Conservation (phyloP, 129 eudicot genomes). For the Arctium lappa region DNA sequence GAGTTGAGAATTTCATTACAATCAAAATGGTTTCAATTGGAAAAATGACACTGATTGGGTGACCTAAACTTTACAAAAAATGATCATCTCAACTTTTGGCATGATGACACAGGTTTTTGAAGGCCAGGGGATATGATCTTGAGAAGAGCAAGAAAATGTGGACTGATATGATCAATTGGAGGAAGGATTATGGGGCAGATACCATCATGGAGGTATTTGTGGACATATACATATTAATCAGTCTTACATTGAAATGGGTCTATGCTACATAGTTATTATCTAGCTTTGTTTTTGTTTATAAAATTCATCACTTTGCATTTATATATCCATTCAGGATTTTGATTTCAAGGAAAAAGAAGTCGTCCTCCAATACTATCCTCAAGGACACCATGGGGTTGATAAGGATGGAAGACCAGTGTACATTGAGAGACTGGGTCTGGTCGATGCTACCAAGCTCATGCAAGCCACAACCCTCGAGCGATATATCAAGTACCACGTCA, state of each 20-base stretch:
- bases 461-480: conserved; percentile 95
- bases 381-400: conserved; percentile 99
- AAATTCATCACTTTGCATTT: neutral
- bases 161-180: conserved; percentile 93
- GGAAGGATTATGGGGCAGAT: conserved; percentile 87
- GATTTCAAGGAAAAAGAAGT: conserved; percentile 85
- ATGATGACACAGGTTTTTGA: conserved; percentile 60
- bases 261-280: neutral
- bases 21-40: neutral
- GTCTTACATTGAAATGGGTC: neutral
- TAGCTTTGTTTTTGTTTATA: neutral
- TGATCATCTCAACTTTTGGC: neutral
- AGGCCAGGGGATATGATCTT: conserved; percentile 79
- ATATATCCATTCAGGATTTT: conserved; percentile 47
- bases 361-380: conserved; percentile 88
- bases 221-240: neutral
- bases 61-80: neutral
- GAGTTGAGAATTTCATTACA: neutral
- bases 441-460: conserved; percentile 83
- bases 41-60: neutral
- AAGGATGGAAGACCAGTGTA: conserved; percentile 92
- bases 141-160: conserved; percentile 95
- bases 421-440: conserved; percentile 87
- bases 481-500: conserved; percentile 81
- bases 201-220: conserved; percentile 65